Base-by-base conservation (phyloP, 169 alveolate species). In the Cyclospora cayetanensis region DNA sequence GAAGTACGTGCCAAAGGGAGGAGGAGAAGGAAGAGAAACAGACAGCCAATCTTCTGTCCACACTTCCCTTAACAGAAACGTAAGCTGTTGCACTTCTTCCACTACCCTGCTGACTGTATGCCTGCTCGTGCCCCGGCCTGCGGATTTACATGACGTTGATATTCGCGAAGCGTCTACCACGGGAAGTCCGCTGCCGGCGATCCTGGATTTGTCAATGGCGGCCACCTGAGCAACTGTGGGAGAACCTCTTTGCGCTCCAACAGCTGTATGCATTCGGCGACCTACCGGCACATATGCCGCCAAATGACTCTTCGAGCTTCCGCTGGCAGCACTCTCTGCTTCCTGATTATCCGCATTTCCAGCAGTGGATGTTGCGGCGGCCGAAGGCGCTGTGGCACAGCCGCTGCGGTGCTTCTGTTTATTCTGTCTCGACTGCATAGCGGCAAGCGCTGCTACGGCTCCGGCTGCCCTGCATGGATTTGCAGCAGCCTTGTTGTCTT, bases 41-140 rank as follows among this genome's bases (percentile, higher is more conserved):
- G 93, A 72, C 11, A 89, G 66, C 77, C 53, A 89, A 53, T 89
- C 93, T 39, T 89, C 93, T 1, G 70, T 39, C 93, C 93, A 89
- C 25, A 89, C 80, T 53, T 89, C 93, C 29, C 68, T 68, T 9
- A 89, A 66, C 50, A 89, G 82, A 2, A 65, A 53, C 25, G 88
- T 79, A 37, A 79, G 88, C 5, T 79, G 88, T 46, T 79, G 88
- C 22, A 31, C 70, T 50, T 79, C 87, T 52, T 77, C 53, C 3
- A 50, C 88, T 46, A 70, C 88, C 18, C 35, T 79, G 43, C 88
- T 79, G 72, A 27, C 46, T 46, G 50, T 31, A 4, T 39, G 27
- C 53, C 3, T 46, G 22, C 35, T 12, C 31, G 31, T 42, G 7
- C 15, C 60, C 60, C 15, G 60, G 60, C n/a, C 60, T 46, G 60